A percentile compares a stretch with the other conserved stretches of the same genome.
phyloP scores from a whole-genome alignment of 148 eudicot genomes.

The Nepenthes mirabilis region DNA sequence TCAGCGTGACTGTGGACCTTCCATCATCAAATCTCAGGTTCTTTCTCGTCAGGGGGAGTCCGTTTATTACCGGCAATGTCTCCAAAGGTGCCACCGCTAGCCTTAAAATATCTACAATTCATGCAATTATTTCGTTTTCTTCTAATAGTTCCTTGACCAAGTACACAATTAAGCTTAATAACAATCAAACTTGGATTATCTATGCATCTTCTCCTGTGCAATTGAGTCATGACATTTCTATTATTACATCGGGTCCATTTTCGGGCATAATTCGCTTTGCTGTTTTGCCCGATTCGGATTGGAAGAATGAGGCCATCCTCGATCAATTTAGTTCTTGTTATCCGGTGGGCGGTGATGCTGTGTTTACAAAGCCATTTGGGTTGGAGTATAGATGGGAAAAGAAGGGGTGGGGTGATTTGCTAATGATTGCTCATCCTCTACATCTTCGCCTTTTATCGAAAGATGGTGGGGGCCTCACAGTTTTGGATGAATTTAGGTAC shows the following conservation, averaged over 20 bases:
- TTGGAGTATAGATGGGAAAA: constrained; percentile 76
- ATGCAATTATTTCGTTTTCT: constrained; percentile 43
- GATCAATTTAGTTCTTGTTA: constrained; percentile 74
- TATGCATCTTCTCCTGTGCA: constrained; percentile 55
- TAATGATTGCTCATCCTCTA: constrained; percentile 87
- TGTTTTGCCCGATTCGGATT: constrained; percentile 30
- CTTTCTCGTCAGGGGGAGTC: constrained; percentile 76
- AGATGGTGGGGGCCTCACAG: constrained; percentile 19
- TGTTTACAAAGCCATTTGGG: constrained; percentile 40
- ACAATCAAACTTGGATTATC: constrained; percentile 69
- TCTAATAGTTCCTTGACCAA: constrained; percentile 43
- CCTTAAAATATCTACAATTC: constrained; percentile 48
- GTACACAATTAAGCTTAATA: constrained; percentile 50
- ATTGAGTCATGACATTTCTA: constrained; percentile 36
- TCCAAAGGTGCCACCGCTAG: constrained; percentile 4
- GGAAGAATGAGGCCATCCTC: constrained; percentile 33
- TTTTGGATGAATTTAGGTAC: constrained; percentile 62
- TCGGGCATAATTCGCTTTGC: constrained; percentile 63
- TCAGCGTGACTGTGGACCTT: constrained; percentile 64
- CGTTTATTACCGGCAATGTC: constrained; percentile 60
- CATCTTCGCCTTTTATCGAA: constrained; percentile 50
- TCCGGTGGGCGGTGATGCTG: constrained; percentile 56
- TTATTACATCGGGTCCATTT: constrained; percentile 36
- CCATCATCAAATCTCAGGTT: constrained; percentile 51
- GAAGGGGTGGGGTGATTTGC: constrained; percentile 73